Evolutionary conservation across 2,329 filamentous ascomycete genomes (phyloP).

Genomic region (Penicillium sp.): DNA sequence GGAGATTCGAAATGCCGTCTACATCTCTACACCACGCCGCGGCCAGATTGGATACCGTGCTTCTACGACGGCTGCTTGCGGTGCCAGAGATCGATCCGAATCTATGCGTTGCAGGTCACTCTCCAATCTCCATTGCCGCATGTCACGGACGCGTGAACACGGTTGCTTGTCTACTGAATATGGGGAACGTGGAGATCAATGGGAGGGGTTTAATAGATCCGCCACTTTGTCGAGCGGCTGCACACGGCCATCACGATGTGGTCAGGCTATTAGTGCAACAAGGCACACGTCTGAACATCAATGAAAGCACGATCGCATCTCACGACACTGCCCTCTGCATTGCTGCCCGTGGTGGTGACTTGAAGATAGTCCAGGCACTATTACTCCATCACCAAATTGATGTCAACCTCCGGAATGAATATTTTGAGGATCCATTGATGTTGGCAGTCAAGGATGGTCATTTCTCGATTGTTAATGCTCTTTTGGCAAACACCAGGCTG

Average conservation of each 20-base stretch:
- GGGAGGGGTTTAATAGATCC: background rate
- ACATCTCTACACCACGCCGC: conserved; percentile 7
- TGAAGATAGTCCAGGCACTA: background rate
- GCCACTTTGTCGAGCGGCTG: background rate
- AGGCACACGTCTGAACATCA: background rate
- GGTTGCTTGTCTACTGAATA: background rate
- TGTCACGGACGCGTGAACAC: background rate
- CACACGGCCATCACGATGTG: background rate
- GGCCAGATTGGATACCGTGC: background rate
- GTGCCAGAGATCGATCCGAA: background rate
- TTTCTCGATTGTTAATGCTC: background rate
- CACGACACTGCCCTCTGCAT: background rate
- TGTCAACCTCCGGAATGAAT: background rate
- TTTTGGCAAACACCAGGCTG: background rate
- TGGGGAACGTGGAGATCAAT: background rate
- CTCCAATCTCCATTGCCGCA: background rate
- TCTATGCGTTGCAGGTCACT: background rate
- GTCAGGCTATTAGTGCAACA: background rate
- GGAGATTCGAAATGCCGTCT: background rate
- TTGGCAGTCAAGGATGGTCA: background rate
- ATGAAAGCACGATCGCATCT: background rate
- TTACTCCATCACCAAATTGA: background rate
- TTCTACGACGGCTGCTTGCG: background rate
- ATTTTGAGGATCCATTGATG: background rate
- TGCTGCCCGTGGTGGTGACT: background rate